Percentiles rank a stretch among this genome's conserved stretches.
Conservation (phyloP, 768 basidiomycete species). For the Mycena pura region DNA sequence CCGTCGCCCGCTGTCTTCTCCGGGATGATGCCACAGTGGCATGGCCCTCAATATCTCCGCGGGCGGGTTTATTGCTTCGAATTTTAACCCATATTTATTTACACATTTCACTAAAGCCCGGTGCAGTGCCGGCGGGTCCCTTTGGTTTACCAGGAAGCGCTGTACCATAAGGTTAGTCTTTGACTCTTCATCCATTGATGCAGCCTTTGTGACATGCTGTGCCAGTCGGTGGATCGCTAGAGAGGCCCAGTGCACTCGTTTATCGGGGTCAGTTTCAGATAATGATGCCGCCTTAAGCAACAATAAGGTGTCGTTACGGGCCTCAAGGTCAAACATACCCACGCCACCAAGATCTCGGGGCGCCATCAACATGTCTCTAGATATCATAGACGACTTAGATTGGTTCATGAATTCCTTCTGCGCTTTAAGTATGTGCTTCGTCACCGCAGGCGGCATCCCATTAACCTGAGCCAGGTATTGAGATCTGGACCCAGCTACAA, state of each 20-base stretch:
- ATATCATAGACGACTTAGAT: neutral
- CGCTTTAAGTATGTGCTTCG: constrained; percentile 1
- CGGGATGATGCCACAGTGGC: constrained; percentile 11
- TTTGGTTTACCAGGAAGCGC: neutral
- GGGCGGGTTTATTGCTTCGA: neutral
- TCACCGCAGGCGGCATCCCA: constrained; percentile 40
- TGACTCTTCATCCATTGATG: neutral
- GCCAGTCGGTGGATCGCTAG: neutral
- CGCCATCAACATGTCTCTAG: too few species aligned
- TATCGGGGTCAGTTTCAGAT: neutral
- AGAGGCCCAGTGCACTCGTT: neutral
- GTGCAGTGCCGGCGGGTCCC: too few species aligned
- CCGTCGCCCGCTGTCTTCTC: neutral
- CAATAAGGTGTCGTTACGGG: too few species aligned
- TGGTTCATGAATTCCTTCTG: neutral
- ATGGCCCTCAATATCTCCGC: neutral
- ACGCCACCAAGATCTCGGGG: too few species aligned
- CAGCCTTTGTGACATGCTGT: neutral
- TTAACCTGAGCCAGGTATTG: too few species aligned
- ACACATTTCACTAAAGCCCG: neutral
- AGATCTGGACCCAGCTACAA: too few species aligned
- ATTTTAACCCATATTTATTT: neutral
- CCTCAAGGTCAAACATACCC: neutral
- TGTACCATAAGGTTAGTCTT: neutral
- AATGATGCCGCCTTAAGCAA: neutral